Evolutionary conservation across 768 basidiomycete species (phyloP), one percentile per base, ranked within the genome.

Genomic region (Candolleomyces efflorescens): DNA sequence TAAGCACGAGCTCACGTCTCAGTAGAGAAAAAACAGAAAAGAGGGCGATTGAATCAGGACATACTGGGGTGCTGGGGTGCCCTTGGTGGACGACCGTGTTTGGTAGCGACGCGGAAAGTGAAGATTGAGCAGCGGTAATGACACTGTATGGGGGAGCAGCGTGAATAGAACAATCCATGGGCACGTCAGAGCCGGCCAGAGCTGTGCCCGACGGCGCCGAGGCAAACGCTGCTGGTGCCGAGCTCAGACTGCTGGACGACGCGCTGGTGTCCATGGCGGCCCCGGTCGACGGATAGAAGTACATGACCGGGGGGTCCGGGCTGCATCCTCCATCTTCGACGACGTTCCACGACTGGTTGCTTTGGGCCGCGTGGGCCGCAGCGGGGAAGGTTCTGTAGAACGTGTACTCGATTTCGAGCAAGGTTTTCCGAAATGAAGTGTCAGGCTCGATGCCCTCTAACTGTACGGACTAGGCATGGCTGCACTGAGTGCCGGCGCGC

Each of bases 321-420:
- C 17, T 36, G 51, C 5, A 22, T n/a, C 22, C 51, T 7, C 38
- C 32, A 3, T 36, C 22, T 32, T 36, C 20, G 18, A n/a, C 32
- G 27, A 39, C 32, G 13, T 11, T 13, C 53, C 39, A 54, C 18
- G 36, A 6, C 26, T 15, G 15, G 12, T 26, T 5, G 32, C 38
- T 15, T 46, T 13, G 37, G 32, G 24, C 37, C 55, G 55, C n/a
- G 23, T 38, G 43, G 56, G 62, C n/a, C n/a, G 64, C 64, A 20
- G 36, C 61, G 17, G 64, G 64, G 37, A 64, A 64, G 17, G 61
- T 62, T 20, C 26, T 63, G 59, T 73, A 78, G 60, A 78, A 79
- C 49, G 62, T 58, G 22, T 73, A 73, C 59, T 78, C 78, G 18
- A 70, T 64, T 27, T 76, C 73, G 27, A 68, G 60, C 60, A 73